Conservation (phyloP, 495 filamentous ascomycete species). For the Penicillium macrosclerotiorum region DNA sequence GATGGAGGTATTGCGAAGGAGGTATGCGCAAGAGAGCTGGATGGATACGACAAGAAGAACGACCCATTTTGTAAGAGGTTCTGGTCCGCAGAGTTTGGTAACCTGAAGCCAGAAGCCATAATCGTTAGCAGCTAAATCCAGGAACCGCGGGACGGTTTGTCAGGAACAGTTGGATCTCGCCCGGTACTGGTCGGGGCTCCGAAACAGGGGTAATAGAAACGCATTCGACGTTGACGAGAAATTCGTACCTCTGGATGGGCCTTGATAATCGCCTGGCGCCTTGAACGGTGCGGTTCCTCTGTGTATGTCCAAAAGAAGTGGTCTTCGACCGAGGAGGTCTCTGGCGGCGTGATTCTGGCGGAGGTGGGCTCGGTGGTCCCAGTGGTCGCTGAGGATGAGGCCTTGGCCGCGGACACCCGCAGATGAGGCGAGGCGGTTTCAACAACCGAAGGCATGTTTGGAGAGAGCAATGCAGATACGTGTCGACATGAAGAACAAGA, state of each 20-base stretch:
- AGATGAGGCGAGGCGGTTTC: constrained; percentile 39
- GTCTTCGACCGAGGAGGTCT: constrained; percentile 42
- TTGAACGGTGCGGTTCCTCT: constrained; percentile 92
- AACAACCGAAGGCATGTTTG: constrained; percentile 34
- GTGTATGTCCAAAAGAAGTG: constrained; percentile 93
- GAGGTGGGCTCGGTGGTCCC: constrained; percentile 21
- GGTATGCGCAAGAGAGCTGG: constrained; percentile 76
- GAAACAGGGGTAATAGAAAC: background rate
- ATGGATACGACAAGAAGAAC: constrained; percentile 81
- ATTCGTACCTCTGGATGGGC: constrained; percentile 84
- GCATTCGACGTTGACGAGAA: background rate
- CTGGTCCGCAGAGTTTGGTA: constrained; percentile 94
- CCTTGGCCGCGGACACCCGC: constrained; percentile 36
- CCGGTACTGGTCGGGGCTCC: background rate
- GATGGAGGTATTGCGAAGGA: constrained; percentile 75
- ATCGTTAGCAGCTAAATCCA: constrained; percentile 9
- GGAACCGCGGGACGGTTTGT: background rate
- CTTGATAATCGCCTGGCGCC: constrained; percentile 93
- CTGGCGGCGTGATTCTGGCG: constrained; percentile 33
- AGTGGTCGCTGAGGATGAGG: constrained; percentile 8
- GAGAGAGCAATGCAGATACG: constrained; percentile 11
- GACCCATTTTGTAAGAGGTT: constrained; percentile 92
- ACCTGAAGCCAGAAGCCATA: constrained; percentile 57
- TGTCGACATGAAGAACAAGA: constrained; percentile 14
- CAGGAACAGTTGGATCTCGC: background rate